Evolutionary conservation across 1,284 basidiomycete genomes (phyloP), one percentile per base, ranked within the genome.

Genomic region (Cutaneotrichosporon cutaneum): DNA sequence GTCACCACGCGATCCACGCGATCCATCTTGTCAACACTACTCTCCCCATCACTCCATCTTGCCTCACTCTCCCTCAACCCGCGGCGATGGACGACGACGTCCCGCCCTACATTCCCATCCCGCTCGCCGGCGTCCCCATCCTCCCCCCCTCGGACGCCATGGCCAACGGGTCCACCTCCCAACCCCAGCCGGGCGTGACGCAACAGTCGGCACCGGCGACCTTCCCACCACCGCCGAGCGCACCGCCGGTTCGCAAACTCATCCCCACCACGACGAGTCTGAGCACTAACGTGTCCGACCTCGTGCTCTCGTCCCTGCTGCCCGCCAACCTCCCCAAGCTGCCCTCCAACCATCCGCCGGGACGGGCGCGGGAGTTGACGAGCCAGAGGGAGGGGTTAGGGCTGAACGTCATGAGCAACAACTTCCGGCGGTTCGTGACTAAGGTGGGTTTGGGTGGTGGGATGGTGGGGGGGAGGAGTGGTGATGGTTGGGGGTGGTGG

Each of bases 381-480:
- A 71, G 70, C 5, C 77, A 79, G 64, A 59, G 70, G 48, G 75
- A 78, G 54, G 64, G 66, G 21, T 64, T 80, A 36, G 76, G 73
- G 54, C 56, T 80, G 14, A 73, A 72, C 16, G 55, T 77, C 48
- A 69, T 79, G 64, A 74, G 71, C 22, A 75, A 76, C 60, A 80
- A 79, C 62, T 80, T 80, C 57, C 62, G 76, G 58, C 67, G 78
- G 16, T 80, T 80, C 59, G 70, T 80, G 48, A 76, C 76, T 6
- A 73, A 72, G 66, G 76, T 75, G 47, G 47, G 71, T 69, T 16
- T n/a, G 39, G 16, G 18, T n/a, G 7, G 39, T 42, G 39, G 39
- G n/a, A n/a, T n/a, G n/a, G n/a, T n/a, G n/a, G n/a, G n/a, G n/a
- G n/a, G n/a, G n/a, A n/a, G n/a, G n/a, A n/a, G n/a, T 16, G 2